These are phyloP conservation scores for Aristolochia contorta DNA, from an alignment of 164 flowering plant species.

Conservation along the genomic window DNA sequence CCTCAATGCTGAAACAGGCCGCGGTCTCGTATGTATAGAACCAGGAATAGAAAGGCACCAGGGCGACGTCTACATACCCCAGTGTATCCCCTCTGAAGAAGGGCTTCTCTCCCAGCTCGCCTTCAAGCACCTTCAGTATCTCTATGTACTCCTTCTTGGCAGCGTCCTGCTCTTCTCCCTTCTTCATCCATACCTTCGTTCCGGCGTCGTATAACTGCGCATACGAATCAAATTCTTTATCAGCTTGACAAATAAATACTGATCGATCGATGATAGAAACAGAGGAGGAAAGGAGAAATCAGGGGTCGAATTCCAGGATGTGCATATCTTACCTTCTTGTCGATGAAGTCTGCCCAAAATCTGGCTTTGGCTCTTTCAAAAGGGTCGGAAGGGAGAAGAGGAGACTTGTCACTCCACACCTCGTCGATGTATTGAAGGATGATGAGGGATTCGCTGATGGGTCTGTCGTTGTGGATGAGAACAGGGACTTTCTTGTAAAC, in stretches of 20 bases:
- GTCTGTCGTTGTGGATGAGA: slow-evolving; percentile 12
- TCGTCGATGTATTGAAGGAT: slow-evolving; percentile 17
- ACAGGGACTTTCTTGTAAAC: slow-evolving; percentile 17
- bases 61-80: slow-evolving; percentile 10
- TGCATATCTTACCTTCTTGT: slow-evolving; percentile 9
- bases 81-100: slow-evolving; percentile 12
- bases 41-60: slow-evolving; percentile 7
- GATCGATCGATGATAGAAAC: neutral
- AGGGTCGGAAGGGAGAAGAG: slow-evolving; percentile 15
- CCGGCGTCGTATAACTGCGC: neutral
- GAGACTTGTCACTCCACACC: slow-evolving; percentile 10
- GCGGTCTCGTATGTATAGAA: slow-evolving; percentile 6
- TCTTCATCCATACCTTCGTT: slow-evolving; percentile 6
- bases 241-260: too few relatives aligned
- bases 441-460: slow-evolving; percentile 17
- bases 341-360: slow-evolving; percentile 17
- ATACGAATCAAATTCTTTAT: too few relatives aligned
- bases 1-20: slow-evolving; percentile 12
- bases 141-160: slow-evolving; percentile 11
- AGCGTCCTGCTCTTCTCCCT: slow-evolving; percentile 11
- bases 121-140: slow-evolving; percentile 10
- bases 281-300: too few relatives aligned
- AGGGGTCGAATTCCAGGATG: too few relatives aligned
- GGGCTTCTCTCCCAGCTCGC: slow-evolving; percentile 12
- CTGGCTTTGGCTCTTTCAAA: slow-evolving; percentile 9